Evolutionary conservation across 805 yeast genomes (phyloP).

Genomic region (Starmerella ratchasimensis): DNA sequence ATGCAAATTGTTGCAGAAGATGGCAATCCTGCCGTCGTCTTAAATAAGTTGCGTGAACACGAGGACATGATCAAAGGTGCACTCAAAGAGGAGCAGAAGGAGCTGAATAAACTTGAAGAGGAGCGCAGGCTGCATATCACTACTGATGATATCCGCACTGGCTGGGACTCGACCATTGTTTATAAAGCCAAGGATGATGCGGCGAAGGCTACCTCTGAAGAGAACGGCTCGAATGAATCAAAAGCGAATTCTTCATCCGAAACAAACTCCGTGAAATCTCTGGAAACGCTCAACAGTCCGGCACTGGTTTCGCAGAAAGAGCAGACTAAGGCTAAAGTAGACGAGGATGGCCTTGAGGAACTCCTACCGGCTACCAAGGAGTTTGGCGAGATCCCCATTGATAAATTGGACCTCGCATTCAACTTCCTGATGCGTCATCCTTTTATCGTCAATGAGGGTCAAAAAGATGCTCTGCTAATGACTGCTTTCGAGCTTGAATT

Average conservation of each 20-base stretch:
- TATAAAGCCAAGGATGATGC: constrained; percentile 39
- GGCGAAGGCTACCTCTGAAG: constrained; percentile 10
- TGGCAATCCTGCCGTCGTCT: constrained; percentile 24
- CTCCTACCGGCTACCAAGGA: constrained; percentile 49
- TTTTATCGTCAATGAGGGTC: constrained; percentile 61
- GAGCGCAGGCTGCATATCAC: constrained; percentile 68
- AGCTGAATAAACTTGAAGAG: constrained; percentile 49
- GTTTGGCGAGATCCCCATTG: constrained; percentile 45
- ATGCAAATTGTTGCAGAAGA: constrained; percentile 59
- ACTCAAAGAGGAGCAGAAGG: constrained; percentile 53
- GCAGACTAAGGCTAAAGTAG: constrained; percentile 9
- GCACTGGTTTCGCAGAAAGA: not conserved
- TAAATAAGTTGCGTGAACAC: constrained; percentile 41
- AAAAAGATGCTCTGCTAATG: constrained; percentile 87
- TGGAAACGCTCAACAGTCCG: constrained; percentile 27
- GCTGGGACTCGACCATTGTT: constrained; percentile 73
- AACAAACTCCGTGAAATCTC: constrained; percentile 23
- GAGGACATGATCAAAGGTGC: constrained; percentile 35
- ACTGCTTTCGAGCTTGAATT: constrained; percentile 77
- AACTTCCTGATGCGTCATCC: constrained; percentile 42
- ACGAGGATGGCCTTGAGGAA: constrained; percentile 22
- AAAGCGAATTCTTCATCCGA: constrained; percentile 17
- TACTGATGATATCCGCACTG: constrained; percentile 82
- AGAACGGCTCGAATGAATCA: not conserved
- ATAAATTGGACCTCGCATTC: constrained; percentile 38